These are phyloP conservation scores for Botrytis aclada DNA, from an alignment of 2,329 filamentous ascomycete species.

Conservation along the genomic window DNA sequence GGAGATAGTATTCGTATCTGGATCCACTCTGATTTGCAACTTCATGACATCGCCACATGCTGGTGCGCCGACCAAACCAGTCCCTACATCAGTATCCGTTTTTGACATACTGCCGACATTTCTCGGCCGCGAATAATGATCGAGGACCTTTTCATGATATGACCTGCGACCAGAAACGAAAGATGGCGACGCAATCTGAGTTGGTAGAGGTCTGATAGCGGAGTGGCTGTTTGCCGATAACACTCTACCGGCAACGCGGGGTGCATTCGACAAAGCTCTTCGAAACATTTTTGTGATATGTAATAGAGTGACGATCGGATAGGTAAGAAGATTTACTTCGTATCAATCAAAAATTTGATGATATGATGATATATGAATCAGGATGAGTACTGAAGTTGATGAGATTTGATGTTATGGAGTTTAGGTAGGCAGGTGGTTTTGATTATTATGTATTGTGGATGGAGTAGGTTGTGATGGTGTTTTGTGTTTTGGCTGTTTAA, in stretches of 20 bases:
- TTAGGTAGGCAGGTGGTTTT: neutral
- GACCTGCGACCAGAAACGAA: slow-evolving; percentile 32
- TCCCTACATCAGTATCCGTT: slow-evolving; percentile 78
- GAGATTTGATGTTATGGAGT: neutral
- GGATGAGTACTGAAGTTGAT: neutral
- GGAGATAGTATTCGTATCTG: slow-evolving; percentile 79
- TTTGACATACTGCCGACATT: slow-evolving; percentile 80
- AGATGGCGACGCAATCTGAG: slow-evolving; percentile 30
- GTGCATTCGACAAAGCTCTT: slow-evolving; percentile 32
- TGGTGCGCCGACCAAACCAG: slow-evolving; percentile 85
- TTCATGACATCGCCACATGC: slow-evolving; percentile 94
- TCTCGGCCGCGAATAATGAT: slow-evolving; percentile 77
- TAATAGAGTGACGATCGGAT: slow-evolving; percentile 3
- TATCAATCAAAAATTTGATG: neutral
- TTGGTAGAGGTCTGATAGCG: slow-evolving; percentile 28
- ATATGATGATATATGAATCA: neutral
- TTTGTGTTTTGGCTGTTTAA: neutral
- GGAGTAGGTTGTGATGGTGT: neutral
- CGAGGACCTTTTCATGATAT: slow-evolving; percentile 53
- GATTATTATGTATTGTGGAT: neutral
- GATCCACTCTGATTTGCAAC: slow-evolving; percentile 88
- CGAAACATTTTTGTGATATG: slow-evolving; percentile 33
- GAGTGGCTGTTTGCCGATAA: slow-evolving; percentile 32
- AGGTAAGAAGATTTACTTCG: slow-evolving; percentile 7
- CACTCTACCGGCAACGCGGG: slow-evolving; percentile 34